phyloP scores from a whole-genome alignment of 2,329 filamentous ascomycete species.

The Phyllosticta citrichinensis region DNA sequence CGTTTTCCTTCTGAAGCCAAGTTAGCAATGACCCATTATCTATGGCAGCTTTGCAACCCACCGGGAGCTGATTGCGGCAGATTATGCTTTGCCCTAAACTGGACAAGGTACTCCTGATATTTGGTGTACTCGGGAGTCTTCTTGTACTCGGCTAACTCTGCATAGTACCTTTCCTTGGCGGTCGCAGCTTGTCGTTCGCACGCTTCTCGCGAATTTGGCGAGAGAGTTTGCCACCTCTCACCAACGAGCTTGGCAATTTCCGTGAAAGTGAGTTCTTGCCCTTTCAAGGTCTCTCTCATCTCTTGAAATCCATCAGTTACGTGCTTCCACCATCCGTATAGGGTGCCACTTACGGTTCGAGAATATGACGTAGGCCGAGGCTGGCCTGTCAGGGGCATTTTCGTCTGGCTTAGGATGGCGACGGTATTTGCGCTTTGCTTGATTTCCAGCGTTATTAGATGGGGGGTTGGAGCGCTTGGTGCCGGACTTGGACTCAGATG shows the following conservation, averaged over 20 bases:
- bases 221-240: constrained; percentile 68
- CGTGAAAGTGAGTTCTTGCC: constrained; percentile 67
- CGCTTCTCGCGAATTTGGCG: constrained; percentile 55
- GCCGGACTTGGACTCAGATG: constrained; percentile 39
- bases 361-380: constrained; percentile 77
- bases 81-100: constrained; percentile 65
- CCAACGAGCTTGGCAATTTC: constrained; percentile 77
- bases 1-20: constrained; percentile 31
- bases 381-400: constrained; percentile 68
- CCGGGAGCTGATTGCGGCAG: constrained; percentile 18
- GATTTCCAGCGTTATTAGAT: constrained; percentile 20
- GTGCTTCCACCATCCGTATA: neutral
- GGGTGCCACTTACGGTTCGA: constrained; percentile 58
- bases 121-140: constrained; percentile 60
- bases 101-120: constrained; percentile 62
- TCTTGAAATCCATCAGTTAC: constrained; percentile 35
- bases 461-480: constrained; percentile 32
- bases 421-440: constrained; percentile 62
- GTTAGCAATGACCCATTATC: neutral
- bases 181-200: constrained; percentile 62
- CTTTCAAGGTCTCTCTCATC: constrained; percentile 68
- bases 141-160: constrained; percentile 65
- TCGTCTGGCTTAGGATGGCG: constrained; percentile 74
- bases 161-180: constrained; percentile 68
- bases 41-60: neutral